Base-by-base conservation (phyloP, 2,329 filamentous ascomycete genomes). In the Sporothrix pallida region DNA sequence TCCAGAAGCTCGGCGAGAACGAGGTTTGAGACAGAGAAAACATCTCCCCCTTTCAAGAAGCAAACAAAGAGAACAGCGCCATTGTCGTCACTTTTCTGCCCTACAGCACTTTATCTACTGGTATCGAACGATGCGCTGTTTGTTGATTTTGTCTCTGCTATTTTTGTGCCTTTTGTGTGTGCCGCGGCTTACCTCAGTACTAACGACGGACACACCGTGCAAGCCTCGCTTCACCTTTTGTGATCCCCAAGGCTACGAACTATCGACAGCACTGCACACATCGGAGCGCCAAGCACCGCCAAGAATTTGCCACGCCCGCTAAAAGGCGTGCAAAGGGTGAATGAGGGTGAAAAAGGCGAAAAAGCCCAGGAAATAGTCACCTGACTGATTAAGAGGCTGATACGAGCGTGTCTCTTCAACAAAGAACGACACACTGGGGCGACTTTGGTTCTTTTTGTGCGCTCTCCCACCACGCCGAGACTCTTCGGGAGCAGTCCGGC, bases 301-400 rank as follows among this genome's bases (percentile, higher is more conserved):
- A 6, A 68, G 65, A 26, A n/a, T 20, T 68, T 23, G 65, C 65
- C 65, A 68, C 65, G 65, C 37, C 37, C 42, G 48, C 65, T 68
- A 68, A 37, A n/a, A 37, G 31, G 31, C 31, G 31, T 37, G 31
- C 31, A 37, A 37, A 37, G 31, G 31, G 31, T 37, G 31, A 37
- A 26, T 26, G 23, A 26, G 23, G 23, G 23, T 26, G 23, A 37
- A 37, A 37, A 37, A 7, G 7, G 31, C 31, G 31, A 37, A 37
- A 37, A 15, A 20, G 13, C 2, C 46, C 23, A 52, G 46, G 65
- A 44, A 46, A 23, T 46, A 52, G 65, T 68, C 65, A 68, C 65
- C 65, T 68, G 65, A 68, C 65, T 52, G 65, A 31, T 50, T 20
- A n/a, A 31, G 15, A 60, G 42, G 42, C 46, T 26, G 23, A 68